Conservation (phyloP, 805 yeast species). For the Metschnikowia reukaufii region DNA sequence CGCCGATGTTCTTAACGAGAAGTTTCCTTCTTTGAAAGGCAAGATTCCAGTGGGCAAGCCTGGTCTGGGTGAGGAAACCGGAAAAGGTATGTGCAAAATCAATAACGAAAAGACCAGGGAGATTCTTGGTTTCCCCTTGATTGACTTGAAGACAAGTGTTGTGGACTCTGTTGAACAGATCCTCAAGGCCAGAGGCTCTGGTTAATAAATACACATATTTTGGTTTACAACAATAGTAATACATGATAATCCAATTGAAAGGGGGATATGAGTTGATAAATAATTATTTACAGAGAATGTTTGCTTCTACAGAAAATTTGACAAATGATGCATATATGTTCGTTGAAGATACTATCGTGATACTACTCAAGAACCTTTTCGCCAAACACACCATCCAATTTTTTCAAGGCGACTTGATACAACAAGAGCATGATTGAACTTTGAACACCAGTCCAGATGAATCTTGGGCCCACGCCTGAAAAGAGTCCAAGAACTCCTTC, state of each 20-base stretch:
- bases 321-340: not conserved
- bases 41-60: conserved; percentile 47
- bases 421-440: conserved; percentile 89
- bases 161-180: conserved; percentile 45
- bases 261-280: not conserved
- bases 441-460: conserved; percentile 95
- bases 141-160: conserved; percentile 39
- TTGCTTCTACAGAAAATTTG: not conserved
- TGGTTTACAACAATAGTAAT: not conserved
- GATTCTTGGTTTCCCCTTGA: conserved; percentile 41
- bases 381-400: conserved; percentile 36
- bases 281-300: not conserved
- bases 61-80: conserved; percentile 25
- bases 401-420: conserved; percentile 74
- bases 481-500: conserved; percentile 84
- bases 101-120: conserved; percentile 38
- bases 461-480: conserved; percentile 94
- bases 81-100: conserved; percentile 20
- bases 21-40: conserved; percentile 44
- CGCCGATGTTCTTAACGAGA: conserved; percentile 34
- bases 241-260: not conserved
- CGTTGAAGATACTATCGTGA: not conserved
- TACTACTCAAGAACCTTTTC: conserved; percentile 8
- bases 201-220: not conserved
- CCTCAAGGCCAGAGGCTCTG: conserved; percentile 12